These are phyloP conservation scores for Picochlorum sp. DNA, from an alignment of 139 green algal genomes.

Conservation along the genomic window DNA sequence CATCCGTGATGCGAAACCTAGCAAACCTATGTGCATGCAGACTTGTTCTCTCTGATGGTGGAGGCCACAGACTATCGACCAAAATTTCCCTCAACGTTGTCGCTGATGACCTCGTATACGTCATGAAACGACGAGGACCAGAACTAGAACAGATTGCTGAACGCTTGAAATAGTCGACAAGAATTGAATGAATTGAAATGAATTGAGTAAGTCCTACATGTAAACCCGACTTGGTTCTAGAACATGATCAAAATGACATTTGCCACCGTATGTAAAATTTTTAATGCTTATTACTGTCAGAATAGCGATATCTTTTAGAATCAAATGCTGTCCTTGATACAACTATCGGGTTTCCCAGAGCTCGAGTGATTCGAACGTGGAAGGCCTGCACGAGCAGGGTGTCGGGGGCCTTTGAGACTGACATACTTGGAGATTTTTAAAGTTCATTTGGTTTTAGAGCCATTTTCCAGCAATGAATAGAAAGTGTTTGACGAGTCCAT, in stretches of 20 bases:
- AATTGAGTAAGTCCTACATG: too few relatives aligned
- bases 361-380: background rate
- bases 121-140: background rate
- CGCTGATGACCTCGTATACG: background rate
- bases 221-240: too few relatives aligned
- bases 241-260: too few relatives aligned
- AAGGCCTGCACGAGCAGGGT: background rate
- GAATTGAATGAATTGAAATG: too few relatives aligned
- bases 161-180: too few relatives aligned
- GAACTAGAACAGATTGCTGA: too few relatives aligned
- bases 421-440: background rate
- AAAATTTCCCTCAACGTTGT: background rate
- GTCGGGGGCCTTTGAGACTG: background rate
- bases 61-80: constrained; percentile 10
- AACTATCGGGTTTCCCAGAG: background rate
- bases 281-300: too few relatives aligned
- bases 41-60: constrained; percentile 31
- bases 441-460: background rate
- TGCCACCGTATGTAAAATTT: too few relatives aligned
- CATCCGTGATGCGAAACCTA: constrained; percentile 11
- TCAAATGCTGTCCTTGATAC: too few relatives aligned
- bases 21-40: constrained; percentile 28
- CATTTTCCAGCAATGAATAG: background rate
- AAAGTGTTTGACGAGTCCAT: constrained; percentile 66
- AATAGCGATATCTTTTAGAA: too few relatives aligned